Conservation (phyloP, 768 basidiomycete genomes). For the Peribolospora kevripleyi region DNA sequence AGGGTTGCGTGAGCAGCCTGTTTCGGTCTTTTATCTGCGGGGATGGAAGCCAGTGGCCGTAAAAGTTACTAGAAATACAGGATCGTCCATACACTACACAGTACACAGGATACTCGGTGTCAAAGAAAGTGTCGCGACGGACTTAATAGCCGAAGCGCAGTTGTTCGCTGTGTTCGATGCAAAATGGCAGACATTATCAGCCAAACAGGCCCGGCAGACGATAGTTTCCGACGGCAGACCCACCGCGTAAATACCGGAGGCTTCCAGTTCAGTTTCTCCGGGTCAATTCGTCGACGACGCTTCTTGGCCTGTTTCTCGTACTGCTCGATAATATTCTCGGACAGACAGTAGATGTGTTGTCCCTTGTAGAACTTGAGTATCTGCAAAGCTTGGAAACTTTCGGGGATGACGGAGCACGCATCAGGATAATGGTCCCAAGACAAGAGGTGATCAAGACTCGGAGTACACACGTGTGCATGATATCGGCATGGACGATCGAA, state of each 20-base stretch:
- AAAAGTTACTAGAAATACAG: too few species aligned
- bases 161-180: constrained; percentile 28
- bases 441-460: background rate
- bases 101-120: too few species aligned
- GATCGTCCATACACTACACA: too few species aligned
- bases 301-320: constrained; percentile 65
- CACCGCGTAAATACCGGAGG: constrained; percentile 75
- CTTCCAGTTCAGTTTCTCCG: constrained; percentile 71
- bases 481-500: constrained; percentile 77
- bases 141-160: constrained; percentile 39
- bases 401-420: constrained; percentile 4
- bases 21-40: too few species aligned
- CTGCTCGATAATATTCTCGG: constrained; percentile 71
- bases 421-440: background rate
- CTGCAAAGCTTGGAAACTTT: constrained; percentile 74
- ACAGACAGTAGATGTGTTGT: constrained; percentile 73
- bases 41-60: too few species aligned
- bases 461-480: constrained; percentile 82
- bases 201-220: too few species aligned
- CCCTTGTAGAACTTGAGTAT: constrained; percentile 92
- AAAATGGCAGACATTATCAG: too few species aligned
- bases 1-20: too few species aligned
- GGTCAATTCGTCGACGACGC: constrained; percentile 47
- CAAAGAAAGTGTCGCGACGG: too few species aligned
- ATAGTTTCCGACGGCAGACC: background rate